phyloP scores from a whole-genome alignment of 2,329 filamentous ascomycete genomes.

The Colletotrichum gloeosporioides region DNA sequence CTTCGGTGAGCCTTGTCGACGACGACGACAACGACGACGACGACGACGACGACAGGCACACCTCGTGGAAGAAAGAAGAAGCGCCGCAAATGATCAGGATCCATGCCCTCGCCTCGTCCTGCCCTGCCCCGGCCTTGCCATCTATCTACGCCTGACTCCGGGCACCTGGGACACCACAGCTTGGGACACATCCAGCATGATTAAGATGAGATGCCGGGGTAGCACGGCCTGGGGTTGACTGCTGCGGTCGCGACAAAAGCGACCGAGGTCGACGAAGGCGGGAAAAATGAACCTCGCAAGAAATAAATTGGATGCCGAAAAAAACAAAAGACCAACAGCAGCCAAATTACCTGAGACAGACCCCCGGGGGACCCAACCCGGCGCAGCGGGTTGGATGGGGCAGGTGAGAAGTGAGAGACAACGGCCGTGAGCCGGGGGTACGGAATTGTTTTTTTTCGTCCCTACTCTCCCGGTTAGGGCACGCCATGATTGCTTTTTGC shows the following conservation, averaged over 20 bases:
- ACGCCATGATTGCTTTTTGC: not conserved
- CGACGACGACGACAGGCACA: not conserved
- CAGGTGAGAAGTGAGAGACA: not conserved
- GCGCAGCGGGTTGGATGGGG: constrained; percentile 6
- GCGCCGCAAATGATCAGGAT: constrained; percentile 11
- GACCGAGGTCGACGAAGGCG: not conserved
- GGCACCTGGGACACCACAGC: not conserved
- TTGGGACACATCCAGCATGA: not conserved
- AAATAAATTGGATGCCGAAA: not conserved
- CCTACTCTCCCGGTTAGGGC: not conserved
- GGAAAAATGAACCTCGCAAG: not conserved
- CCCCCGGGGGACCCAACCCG: not conserved
- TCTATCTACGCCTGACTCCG: constrained; percentile 9
- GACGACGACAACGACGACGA: not conserved
- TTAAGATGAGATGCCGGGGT: constrained; percentile 16
- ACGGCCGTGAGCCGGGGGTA: not conserved
- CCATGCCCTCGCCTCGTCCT: constrained; percentile 6
- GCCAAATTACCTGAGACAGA: not conserved
- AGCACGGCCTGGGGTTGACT: not conserved
- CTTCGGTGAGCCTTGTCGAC: not conserved
- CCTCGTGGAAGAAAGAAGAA: not conserved
- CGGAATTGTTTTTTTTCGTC: not conserved
- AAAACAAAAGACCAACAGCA: not conserved
- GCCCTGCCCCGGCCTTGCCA: not conserved
- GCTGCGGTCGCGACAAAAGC: constrained; percentile 3